phyloP scores from a whole-genome alignment of 495 filamentous ascomycete species.

The Annulohypoxylon nitens region DNA sequence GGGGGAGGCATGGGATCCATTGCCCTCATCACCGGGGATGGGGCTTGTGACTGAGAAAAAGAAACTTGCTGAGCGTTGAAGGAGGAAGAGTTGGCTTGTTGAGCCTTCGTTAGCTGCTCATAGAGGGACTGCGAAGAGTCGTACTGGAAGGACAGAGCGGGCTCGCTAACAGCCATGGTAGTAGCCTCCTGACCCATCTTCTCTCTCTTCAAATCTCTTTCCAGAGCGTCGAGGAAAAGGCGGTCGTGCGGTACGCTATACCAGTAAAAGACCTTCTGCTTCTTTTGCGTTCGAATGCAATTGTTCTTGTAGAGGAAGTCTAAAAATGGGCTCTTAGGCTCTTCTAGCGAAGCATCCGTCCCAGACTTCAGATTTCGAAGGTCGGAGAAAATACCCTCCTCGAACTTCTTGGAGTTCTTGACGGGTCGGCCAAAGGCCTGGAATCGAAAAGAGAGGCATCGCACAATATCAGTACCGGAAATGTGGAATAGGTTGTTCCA shows the following conservation, averaged over 20 bases:
- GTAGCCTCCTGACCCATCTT: constrained; percentile 99
- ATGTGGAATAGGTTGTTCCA: constrained; percentile 99
- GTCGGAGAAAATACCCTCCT: constrained; percentile 99
- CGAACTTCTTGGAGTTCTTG: constrained; percentile 99
- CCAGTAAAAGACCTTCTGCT: constrained; percentile 99
- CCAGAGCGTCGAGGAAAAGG: constrained; percentile 95
- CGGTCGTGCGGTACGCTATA: constrained; percentile 99
- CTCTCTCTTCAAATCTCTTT: constrained; percentile 97
- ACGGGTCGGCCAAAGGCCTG: constrained; percentile 98
- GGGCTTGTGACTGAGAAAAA: constrained; percentile 80
- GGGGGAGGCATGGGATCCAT: constrained; percentile 78
- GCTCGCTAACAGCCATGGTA: constrained; percentile 94
- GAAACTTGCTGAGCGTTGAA: constrained; percentile 87
- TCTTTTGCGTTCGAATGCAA: constrained; percentile 99
- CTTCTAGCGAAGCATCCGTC: constrained; percentile 98
- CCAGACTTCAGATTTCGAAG: constrained; percentile 97
- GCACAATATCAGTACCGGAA: constrained; percentile 97
- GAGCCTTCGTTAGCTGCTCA: constrained; percentile 99
- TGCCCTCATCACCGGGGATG: constrained; percentile 89
- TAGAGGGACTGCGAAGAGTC: constrained; percentile 99
- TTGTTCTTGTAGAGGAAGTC: constrained; percentile 99
- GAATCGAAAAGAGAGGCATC: constrained; percentile 98
- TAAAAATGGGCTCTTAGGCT: constrained; percentile 97
- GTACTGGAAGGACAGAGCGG: constrained; percentile 97
- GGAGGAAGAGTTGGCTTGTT: constrained; percentile 97